These are phyloP conservation scores for Trypanosoma vivax DNA, from an alignment of 208 protist genomes.

Conservation along the genomic window DNA sequence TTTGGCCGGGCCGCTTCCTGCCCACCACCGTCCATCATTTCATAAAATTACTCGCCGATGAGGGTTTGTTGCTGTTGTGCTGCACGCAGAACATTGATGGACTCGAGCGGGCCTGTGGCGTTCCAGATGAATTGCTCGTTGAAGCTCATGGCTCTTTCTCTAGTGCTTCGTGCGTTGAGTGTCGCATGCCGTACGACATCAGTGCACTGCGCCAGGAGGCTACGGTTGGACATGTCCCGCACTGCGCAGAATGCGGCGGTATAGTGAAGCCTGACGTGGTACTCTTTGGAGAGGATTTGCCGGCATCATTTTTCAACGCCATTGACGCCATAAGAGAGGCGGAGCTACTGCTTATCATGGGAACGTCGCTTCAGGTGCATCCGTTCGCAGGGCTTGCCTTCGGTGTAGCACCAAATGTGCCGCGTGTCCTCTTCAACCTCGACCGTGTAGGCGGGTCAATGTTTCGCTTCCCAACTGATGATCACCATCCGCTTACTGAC, in stretches of 20 bases:
- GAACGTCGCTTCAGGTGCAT: conserved; percentile 92
- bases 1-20: conserved; percentile 73
- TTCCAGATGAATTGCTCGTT: conserved; percentile 79
- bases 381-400: conserved; percentile 87
- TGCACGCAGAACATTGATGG: conserved; percentile 98
- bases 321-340: conserved; percentile 67
- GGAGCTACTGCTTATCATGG: conserved; percentile 92
- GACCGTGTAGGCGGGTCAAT: conserved; percentile 64
- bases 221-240: conserved; percentile 37
- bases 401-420: conserved; percentile 36
- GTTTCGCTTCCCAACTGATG: conserved; percentile 66
- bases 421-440: conserved; percentile 90
- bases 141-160: conserved; percentile 95
- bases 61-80: conserved; percentile 85
- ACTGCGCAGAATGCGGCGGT: conserved; percentile 50
- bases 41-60: conserved; percentile 86
- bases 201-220: conserved; percentile 25
- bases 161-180: conserved; percentile 81
- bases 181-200: conserved; percentile 44
- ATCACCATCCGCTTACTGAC: background rate
- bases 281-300: conserved; percentile 95
- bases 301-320: conserved; percentile 69
- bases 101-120: conserved; percentile 80
- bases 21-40: conserved; percentile 92
- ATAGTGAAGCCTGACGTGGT: conserved; percentile 95